A percentile compares a stretch with the other conserved stretches of the same genome.
These are phyloP conservation scores for Ceratobasidium sp. DNA, from an alignment of 1,284 basidiomycete species.

Conservation along the genomic window DNA sequence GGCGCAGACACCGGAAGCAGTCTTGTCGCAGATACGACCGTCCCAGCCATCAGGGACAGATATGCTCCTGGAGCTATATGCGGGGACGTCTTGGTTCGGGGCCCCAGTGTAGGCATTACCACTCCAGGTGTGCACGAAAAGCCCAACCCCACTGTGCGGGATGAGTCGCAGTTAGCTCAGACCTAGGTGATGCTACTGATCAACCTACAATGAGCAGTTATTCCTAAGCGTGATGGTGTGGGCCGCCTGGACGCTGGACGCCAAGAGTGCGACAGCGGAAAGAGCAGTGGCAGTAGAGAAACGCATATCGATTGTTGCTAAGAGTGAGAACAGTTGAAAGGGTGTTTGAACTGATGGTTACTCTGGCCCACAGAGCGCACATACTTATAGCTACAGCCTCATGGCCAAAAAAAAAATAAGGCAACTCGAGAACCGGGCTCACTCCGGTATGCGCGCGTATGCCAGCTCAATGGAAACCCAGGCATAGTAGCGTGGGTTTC, in stretches of 20 bases:
- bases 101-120: slow-evolving; percentile 15
- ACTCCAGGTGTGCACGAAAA: slow-evolving; percentile 15
- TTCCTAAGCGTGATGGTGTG: slow-evolving; percentile 20
- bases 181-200: background rate
- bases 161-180: background rate
- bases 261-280: slow-evolving; percentile 10
- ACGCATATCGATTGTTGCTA: background rate
- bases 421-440: too few relatives aligned
- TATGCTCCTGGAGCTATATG: slow-evolving; percentile 6
- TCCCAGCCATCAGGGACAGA: slow-evolving; percentile 45
- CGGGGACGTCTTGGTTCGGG: background rate
- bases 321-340: background rate
- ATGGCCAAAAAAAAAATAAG: too few relatives aligned
- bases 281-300: slow-evolving; percentile 1
- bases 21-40: slow-evolving; percentile 44
- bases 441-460: background rate
- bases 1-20: slow-evolving; percentile 39
- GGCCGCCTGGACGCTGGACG: slow-evolving; percentile 14
- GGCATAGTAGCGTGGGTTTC: too few relatives aligned
- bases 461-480: background rate
- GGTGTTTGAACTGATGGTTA: background rate
- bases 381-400: slow-evolving; percentile 3
- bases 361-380: background rate
- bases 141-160: slow-evolving; percentile 2
- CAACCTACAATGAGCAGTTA: slow-evolving; percentile 19